phyloP scores from a whole-genome alignment of 352 stramenopile genomes.

The Globisporangium acanthophoron region DNA sequence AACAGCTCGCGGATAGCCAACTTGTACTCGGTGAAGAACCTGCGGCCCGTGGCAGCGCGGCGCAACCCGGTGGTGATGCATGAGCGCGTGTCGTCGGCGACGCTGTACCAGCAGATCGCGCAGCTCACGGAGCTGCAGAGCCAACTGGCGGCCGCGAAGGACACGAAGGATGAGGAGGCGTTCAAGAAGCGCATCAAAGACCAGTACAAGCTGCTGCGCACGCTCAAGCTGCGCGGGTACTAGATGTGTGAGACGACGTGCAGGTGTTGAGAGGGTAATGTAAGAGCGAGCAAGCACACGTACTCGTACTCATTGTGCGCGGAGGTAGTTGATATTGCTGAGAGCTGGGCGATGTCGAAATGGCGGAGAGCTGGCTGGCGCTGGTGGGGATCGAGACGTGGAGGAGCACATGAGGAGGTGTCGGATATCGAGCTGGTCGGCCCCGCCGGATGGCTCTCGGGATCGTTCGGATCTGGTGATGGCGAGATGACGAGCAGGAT shows the following conservation, averaged over 20 bases:
- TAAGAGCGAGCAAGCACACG: background rate
- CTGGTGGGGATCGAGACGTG: too few relatives aligned
- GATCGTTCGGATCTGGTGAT: background rate
- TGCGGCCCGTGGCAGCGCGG: conserved; percentile 8
- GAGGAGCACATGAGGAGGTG: too few relatives aligned
- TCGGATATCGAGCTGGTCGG: background rate
- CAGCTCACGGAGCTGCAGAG: conserved; percentile 50
- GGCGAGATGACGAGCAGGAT: background rate
- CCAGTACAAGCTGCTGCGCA: conserved; percentile 44
- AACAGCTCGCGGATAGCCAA: conserved; percentile 16
- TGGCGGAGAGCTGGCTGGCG: background rate
- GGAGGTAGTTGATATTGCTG: background rate
- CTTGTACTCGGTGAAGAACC: conserved; percentile 14
- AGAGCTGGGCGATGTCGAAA: background rate
- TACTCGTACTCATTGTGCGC: too few relatives aligned
- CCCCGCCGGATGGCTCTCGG: background rate
- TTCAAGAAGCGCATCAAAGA: conserved; percentile 50
- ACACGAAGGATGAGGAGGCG: conserved; percentile 41
- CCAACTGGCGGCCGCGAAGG: conserved; percentile 38
- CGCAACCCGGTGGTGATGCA: conserved; percentile 19
- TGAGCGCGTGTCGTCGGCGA: conserved; percentile 29
- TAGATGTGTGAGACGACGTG: background rate
- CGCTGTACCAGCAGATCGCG: conserved; percentile 45
- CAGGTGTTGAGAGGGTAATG: background rate
- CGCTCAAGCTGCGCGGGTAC: conserved; percentile 33